Conservation (phyloP, 1,284 basidiomycete genomes). For the Papiliotrema fonsecae region DNA sequence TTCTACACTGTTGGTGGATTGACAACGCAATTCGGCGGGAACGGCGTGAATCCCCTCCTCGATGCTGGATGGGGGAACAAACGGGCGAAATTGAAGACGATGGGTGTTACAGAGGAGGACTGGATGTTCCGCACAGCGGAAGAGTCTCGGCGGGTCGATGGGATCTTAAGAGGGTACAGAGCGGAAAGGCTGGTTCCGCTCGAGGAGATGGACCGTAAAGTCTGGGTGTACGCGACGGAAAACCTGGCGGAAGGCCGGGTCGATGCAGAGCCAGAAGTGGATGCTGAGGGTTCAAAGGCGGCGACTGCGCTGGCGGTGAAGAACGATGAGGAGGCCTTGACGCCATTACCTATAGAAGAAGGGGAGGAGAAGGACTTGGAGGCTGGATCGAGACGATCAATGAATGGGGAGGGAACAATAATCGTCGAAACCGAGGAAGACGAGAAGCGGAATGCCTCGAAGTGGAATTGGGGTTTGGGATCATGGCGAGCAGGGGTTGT, state of each 20-base stretch:
- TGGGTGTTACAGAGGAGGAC: constrained; percentile 75
- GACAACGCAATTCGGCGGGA: constrained; percentile 77
- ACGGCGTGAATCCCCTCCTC: constrained; percentile 75
- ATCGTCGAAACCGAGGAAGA: constrained; percentile 22
- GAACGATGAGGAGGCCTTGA: neutral
- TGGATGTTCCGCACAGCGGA: constrained; percentile 79
- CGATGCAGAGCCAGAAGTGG: constrained; percentile 2
- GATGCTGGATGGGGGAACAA: constrained; percentile 70
- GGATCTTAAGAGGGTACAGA: constrained; percentile 61
- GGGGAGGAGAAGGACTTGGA: constrained; percentile 8
- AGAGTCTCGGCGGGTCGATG: constrained; percentile 59
- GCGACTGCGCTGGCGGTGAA: neutral
- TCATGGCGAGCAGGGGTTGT: constrained; percentile 29
- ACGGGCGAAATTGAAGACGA: constrained; percentile 48
- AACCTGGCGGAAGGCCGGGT: constrained; percentile 2
- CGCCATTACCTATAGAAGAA: neutral
- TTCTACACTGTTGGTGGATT: constrained; percentile 78
- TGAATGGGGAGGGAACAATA: constrained; percentile 19
- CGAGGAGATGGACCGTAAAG: constrained; percentile 29
- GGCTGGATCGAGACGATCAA: constrained; percentile 1
- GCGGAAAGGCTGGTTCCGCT: constrained; percentile 56
- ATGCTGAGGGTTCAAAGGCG: neutral
- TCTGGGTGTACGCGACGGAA: constrained; percentile 34
- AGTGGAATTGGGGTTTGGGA: constrained; percentile 19
- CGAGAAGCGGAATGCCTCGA: constrained; percentile 6